Evolutionary conservation across 2,329 filamentous ascomycete species (phyloP).

Genomic region (Dissoconium aciculare): DNA sequence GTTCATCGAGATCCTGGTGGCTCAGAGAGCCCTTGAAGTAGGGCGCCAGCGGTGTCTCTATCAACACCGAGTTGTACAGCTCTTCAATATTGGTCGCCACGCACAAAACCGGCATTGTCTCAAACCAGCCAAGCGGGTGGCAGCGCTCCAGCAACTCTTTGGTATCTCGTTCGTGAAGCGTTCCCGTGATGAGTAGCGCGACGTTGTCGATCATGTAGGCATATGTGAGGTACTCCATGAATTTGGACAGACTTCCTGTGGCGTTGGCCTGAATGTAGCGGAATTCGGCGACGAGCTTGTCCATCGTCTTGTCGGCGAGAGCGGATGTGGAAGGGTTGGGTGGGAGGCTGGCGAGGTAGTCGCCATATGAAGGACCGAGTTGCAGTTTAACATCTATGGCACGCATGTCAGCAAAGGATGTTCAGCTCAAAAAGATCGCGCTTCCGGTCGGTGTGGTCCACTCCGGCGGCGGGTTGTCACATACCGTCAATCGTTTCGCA

Average conservation of each 20-base stretch:
- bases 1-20: constrained; percentile 91
- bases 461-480: constrained; percentile 20
- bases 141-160: constrained; percentile 88
- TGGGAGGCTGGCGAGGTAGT: constrained; percentile 84
- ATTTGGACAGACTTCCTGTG: constrained; percentile 76
- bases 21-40: constrained; percentile 96
- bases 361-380: constrained; percentile 89
- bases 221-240: constrained; percentile 97
- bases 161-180: constrained; percentile 91
- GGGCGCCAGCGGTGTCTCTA: constrained; percentile 86
- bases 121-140: constrained; percentile 95
- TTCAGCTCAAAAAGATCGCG: too few relatives aligned
- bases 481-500: constrained; percentile 94
- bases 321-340: constrained; percentile 94
- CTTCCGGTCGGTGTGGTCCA: too few relatives aligned
- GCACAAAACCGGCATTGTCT: constrained; percentile 95
- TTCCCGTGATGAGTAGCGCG: constrained; percentile 91
- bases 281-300: constrained; percentile 96
- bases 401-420: background rate
- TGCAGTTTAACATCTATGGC: constrained; percentile 84
- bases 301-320: constrained; percentile 86
- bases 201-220: constrained; percentile 99
- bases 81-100: constrained; percentile 98
- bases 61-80: constrained; percentile 92
- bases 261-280: constrained; percentile 91